phyloP scores from a whole-genome alignment of 1,284 basidiomycete species.

The Hortiboletus rubellus region DNA sequence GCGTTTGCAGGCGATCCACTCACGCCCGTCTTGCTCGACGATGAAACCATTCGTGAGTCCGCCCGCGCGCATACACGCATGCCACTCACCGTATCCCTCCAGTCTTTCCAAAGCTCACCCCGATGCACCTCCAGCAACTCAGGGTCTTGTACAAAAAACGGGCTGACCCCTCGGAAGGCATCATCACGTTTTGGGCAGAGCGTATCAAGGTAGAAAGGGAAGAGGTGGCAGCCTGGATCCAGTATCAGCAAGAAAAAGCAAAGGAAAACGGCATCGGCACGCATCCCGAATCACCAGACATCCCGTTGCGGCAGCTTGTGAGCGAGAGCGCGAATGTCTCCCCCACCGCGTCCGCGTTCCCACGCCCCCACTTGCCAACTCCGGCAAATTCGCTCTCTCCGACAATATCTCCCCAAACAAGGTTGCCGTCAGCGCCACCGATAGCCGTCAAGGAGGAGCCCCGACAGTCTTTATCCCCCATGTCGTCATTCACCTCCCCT shows the following conservation, averaged over 20 bases:
- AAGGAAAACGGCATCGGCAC: background rate
- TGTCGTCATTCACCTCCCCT: background rate
- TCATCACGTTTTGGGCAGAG: constrained; percentile 30
- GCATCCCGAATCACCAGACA: constrained; percentile 12
- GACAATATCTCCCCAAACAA: constrained; percentile 5
- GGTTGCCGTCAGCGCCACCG: constrained; percentile 30
- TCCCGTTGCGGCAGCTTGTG: background rate
- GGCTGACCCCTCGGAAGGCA: constrained; percentile 19
- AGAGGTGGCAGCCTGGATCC: constrained; percentile 29
- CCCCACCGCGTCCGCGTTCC: constrained; percentile 14
- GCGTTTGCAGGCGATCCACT: background rate
- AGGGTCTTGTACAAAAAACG: constrained; percentile 19
- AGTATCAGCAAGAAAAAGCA: constrained; percentile 33
- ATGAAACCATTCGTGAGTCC: constrained; percentile 29
- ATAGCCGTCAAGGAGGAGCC: constrained; percentile 33
- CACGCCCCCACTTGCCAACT: constrained; percentile 30
- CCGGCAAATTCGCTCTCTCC: constrained; percentile 31
- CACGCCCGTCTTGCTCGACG: constrained; percentile 14
- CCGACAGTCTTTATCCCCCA: constrained; percentile 5
- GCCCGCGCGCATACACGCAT: background rate
- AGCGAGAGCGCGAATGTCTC: constrained; percentile 15
- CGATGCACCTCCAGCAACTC: constrained; percentile 26
- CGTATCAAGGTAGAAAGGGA: constrained; percentile 22
- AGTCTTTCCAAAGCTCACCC: constrained; percentile 33
- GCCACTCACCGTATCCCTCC: background rate